Evolutionary conservation across 192 early-diverging fungal genomes (phyloP).

Genomic region (Rhizoclosmatium sp.): DNA sequence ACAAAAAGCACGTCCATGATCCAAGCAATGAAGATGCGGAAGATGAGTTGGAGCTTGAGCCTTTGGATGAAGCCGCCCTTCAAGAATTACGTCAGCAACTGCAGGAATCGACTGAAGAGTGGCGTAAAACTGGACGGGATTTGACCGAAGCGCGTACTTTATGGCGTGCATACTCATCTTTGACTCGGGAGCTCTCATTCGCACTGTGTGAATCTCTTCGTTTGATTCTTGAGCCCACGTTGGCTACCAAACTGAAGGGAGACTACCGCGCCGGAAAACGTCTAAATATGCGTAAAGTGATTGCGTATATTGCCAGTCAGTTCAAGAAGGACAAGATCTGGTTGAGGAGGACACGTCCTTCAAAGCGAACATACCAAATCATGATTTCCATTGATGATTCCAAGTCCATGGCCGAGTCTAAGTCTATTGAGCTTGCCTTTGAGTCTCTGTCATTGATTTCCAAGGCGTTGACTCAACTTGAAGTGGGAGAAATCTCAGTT

Average conservation of each 20-base stretch:
- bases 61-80: constrained; percentile 60
- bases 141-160: constrained; percentile 65
- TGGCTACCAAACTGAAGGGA: constrained; percentile 94
- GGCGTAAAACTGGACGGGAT: constrained; percentile 73
- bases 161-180: constrained; percentile 88
- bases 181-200: constrained; percentile 92
- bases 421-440: constrained; percentile 88
- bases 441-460: constrained; percentile 93
- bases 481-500: constrained; percentile 92
- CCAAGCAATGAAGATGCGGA: constrained; percentile 22
- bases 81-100: constrained; percentile 81
- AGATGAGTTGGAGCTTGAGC: constrained; percentile 39
- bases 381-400: constrained; percentile 98
- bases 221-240: constrained; percentile 94
- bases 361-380: constrained; percentile 97
- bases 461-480: constrained; percentile 91
- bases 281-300: constrained; percentile 99
- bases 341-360: constrained; percentile 95
- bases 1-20: constrained; percentile 22
- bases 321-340: constrained; percentile 99
- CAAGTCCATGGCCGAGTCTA: constrained; percentile 93
- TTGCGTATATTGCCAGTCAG: constrained; percentile 97
- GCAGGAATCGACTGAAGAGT: constrained; percentile 77
- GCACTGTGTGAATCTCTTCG: constrained; percentile 94
- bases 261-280: constrained; percentile 99